Percentiles rank a stretch among this genome's conserved stretches.
phyloP scores from a whole-genome alignment of 441 rosid species.

The Hypseocharis bilobata region DNA sequence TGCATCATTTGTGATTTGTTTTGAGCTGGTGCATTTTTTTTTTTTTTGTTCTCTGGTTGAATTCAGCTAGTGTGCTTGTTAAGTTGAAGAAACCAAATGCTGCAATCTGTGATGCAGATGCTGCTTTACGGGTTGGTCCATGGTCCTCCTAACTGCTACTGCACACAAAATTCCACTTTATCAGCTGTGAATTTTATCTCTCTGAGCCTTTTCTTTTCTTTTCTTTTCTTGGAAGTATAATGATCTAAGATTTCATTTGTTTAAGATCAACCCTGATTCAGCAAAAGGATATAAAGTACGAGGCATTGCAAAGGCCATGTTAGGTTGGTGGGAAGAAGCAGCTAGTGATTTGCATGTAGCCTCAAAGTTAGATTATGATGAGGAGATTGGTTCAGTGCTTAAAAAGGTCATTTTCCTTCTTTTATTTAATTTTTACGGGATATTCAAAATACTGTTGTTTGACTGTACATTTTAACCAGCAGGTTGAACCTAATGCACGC shows the following conservation, averaged over 20 bases:
- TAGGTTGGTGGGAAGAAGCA: constrained; percentile 55
- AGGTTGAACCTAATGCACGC: constrained; percentile 76
- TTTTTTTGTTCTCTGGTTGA: constrained; percentile 6
- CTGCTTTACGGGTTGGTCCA: constrained; percentile 37
- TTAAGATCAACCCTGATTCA: constrained; percentile 56
- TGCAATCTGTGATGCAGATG: constrained; percentile 43
- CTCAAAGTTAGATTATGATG: constrained; percentile 54
- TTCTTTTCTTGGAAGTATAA: neutral
- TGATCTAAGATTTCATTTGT: constrained; percentile 8
- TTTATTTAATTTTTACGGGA: neutral
- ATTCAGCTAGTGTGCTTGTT: constrained; percentile 42
- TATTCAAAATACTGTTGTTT: neutral
- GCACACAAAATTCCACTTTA: constrained; percentile 7
- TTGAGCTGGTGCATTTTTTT: neutral
- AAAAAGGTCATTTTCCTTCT: constrained; percentile 35
- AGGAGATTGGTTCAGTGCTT: constrained; percentile 40
- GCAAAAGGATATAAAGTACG: constrained; percentile 57
- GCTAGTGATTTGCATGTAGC: constrained; percentile 54
- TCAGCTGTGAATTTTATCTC: neutral
- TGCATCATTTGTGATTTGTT: constrained; percentile 8
- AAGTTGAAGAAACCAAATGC: constrained; percentile 50
- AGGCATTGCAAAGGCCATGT: constrained; percentile 52
- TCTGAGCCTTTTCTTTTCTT: constrained; percentile 9
- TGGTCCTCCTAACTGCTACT: neutral
- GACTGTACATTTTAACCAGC: constrained; percentile 14